A percentile compares a stretch with the other conserved stretches of the same genome.
Conservation (phyloP, 768 basidiomycete species). For the Rhizopogon sp. region DNA sequence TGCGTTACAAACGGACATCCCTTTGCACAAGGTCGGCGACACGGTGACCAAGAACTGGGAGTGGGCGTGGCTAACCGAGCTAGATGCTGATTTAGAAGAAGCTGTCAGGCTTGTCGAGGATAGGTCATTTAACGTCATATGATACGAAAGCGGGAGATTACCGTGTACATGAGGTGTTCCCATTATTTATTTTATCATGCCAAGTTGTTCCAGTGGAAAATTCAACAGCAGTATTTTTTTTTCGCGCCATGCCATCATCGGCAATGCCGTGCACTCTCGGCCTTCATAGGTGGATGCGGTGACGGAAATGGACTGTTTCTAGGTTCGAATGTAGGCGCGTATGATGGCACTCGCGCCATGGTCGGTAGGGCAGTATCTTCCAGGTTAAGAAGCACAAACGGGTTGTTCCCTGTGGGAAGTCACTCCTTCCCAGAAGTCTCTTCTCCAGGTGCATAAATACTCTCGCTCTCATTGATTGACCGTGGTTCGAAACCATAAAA, state of each 20-base stretch:
- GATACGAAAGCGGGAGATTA: too few relatives aligned
- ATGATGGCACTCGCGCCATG: slow-evolving; percentile 85
- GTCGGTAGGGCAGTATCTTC: slow-evolving; percentile 71
- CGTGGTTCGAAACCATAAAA: too few relatives aligned
- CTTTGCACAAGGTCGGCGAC: slow-evolving; percentile 35
- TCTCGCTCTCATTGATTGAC: too few relatives aligned
- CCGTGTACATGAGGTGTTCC: background rate
- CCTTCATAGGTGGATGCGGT: slow-evolving; percentile 31
- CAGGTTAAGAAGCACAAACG: too few relatives aligned
- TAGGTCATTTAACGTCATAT: background rate
- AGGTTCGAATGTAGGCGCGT: slow-evolving; percentile 63
- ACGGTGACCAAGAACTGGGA: slow-evolving; percentile 50
- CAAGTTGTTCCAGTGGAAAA: background rate
- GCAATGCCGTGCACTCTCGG: slow-evolving; percentile 88
- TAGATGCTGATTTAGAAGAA: slow-evolving; percentile 18
- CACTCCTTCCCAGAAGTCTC: too few relatives aligned
- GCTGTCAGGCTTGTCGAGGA: slow-evolving; percentile 12
- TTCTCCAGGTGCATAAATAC: too few relatives aligned
- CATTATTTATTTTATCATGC: background rate
- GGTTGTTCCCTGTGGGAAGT: too few relatives aligned
- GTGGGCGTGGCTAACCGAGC: slow-evolving; percentile 37
- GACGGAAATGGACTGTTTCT: slow-evolving; percentile 14
- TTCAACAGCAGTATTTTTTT: slow-evolving; percentile 35
- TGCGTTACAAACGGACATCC: slow-evolving; percentile 14
- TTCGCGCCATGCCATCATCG: slow-evolving; percentile 74